These are phyloP conservation scores for Volvox africanus DNA, from an alignment of 139 green algal species.

Conservation along the genomic window DNA sequence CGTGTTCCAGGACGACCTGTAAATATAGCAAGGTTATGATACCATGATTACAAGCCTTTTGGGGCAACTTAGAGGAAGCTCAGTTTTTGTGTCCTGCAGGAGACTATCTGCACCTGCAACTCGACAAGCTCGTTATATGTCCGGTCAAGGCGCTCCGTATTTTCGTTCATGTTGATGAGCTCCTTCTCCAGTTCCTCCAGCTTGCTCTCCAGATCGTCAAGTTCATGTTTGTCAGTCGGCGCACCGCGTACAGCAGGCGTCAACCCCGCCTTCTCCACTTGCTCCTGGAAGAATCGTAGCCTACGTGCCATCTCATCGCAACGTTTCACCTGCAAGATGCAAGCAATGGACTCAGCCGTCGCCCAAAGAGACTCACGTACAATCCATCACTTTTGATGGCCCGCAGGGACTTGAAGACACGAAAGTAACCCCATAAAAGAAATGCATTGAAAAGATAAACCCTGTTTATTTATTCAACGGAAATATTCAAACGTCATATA, in stretches of 20 bases:
- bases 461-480: no score
- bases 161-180: conserved; percentile 91
- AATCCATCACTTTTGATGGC: not conserved
- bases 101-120: conserved; percentile 50
- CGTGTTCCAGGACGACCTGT: conserved; percentile 96
- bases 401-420: no score
- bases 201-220: conserved; percentile 90
- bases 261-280: conserved; percentile 85
- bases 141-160: conserved; percentile 89
- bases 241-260: not conserved
- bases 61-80: not conserved
- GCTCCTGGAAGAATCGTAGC: conserved; percentile 93
- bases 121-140: conserved; percentile 68
- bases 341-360: not conserved
- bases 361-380: not conserved
- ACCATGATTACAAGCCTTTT: not conserved
- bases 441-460: no score
- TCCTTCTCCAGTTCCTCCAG: conserved; percentile 92
- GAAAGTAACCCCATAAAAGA: no score
- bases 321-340: conserved; percentile 90
- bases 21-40: not conserved
- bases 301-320: conserved; percentile 97
- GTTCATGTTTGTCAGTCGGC: conserved; percentile 59
- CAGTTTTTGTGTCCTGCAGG: conserved; percentile 54
- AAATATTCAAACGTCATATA: conserved; percentile 26